Conservation (phyloP, 352 stramenopile species). For the Globisporangium lucens region DNA sequence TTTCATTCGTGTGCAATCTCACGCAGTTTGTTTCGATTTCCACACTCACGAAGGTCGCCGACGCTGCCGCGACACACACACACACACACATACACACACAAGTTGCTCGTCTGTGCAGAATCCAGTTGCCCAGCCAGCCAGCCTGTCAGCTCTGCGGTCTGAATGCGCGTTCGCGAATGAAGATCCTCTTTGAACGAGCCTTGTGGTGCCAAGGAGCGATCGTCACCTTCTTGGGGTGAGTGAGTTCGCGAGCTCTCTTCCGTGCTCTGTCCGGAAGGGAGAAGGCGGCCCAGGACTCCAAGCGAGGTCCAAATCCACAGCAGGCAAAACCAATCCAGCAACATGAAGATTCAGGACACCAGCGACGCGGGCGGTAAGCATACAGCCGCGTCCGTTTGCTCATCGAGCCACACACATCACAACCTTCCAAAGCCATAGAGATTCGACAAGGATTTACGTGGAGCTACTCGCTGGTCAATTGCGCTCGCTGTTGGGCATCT, state of each 20-base stretch:
- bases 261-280: background rate
- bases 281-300: background rate
- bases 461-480: background rate
- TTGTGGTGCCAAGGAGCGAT: background rate
- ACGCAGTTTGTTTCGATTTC: background rate
- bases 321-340: background rate
- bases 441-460: background rate
- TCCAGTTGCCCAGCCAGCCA: background rate
- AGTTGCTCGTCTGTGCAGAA: background rate
- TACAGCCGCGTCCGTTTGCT: background rate
- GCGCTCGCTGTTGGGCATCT: background rate
- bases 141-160: background rate
- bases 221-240: background rate
- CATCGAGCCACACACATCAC: slow-evolving; percentile 1
- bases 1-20: background rate
- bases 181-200: background rate
- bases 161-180: background rate
- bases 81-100: background rate
- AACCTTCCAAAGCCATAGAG: background rate
- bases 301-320: background rate
- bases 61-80: background rate
- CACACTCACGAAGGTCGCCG: background rate
- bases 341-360: background rate
- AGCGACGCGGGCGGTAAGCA: background rate
- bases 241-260: background rate